Conservation (phyloP, 2,329 filamentous ascomycete species). For the Nakataea oryzae region DNA sequence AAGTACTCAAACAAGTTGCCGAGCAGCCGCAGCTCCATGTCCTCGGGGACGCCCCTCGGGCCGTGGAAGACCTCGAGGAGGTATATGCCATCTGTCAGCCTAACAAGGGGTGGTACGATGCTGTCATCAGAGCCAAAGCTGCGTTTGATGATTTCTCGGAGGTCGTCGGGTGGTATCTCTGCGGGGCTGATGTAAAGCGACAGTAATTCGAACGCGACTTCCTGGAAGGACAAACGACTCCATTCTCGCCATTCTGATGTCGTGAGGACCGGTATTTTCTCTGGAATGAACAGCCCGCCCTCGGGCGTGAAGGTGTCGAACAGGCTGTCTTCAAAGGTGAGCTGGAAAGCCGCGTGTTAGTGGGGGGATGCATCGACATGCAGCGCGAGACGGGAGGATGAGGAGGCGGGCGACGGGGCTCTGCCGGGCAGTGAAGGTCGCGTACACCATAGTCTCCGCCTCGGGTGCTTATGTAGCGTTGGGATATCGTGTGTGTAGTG, state of each 20-base stretch:
- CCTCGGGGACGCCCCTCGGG: neutral
- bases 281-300: neutral
- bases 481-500: neutral
- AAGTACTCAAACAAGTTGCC: neutral
- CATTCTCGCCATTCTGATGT: neutral
- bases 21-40: neutral
- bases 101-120: neutral
- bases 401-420: neutral
- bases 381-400: neutral
- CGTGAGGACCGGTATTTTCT: neutral
- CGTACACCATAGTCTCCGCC: neutral
- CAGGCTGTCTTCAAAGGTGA: neutral
- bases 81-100: neutral
- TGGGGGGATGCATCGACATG: neutral
- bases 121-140: neutral
- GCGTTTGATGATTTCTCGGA: neutral
- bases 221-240: neutral
- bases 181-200: neutral
- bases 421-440: neutral
- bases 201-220: neutral
- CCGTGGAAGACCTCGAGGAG: neutral
- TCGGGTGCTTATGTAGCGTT: conserved; percentile 1
- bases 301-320: neutral
- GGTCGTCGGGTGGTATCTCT: neutral
- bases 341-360: neutral